Evolutionary conservation across 2,329 filamentous ascomycete species (phyloP), one percentile per base, ranked within the genome.

Genomic region (Aspergillus cejpii): DNA sequence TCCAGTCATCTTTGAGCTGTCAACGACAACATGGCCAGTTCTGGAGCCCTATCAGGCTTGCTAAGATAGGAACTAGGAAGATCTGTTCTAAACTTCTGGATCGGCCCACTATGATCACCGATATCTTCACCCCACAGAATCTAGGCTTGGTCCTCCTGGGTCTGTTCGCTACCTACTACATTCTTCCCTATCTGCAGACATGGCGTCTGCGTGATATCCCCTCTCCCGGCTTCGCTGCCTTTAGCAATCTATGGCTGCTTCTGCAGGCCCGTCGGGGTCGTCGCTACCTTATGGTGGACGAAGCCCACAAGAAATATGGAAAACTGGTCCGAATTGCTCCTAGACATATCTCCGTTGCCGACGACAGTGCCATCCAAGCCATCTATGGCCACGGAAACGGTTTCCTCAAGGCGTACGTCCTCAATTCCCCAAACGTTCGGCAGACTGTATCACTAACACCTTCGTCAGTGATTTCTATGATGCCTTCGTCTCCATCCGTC

Each of bases 261-360:
- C 70, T 73, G 6, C 76, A 81, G 10, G 73, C 72, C 42, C 80
- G 90, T 1, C 73, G 77, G 3, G 88, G 88, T 1, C 73, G 75
- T 38, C 74, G 84, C 7, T 87, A 79, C 59, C 54, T 68, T 21
- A 71, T 74, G 2, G 81, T 94, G n/a, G 75, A 94, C 57, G 67
- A 81, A 27, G 73, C 80, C 6, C 89, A 95, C 67, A 78, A 84
- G 71, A 84, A 81, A 58, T 73, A 85, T 34, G 89, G 89, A 3
- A 83, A 81, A n/a, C 68, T 95, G 1, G 83, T 95, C 17, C 78
- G 89, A 27, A 84, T 95, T 52, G 84, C 88, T 59, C 90, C 90
- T 1, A 80, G 89, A 57, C 89, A 95, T 58, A 76, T 94, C 55
- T 89, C 84, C 45, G 73, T 96, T 44, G 86, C 84, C 43, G 87